Base-by-base conservation (phyloP, 331 rosid genomes). In the Spiraea crenata region DNA sequence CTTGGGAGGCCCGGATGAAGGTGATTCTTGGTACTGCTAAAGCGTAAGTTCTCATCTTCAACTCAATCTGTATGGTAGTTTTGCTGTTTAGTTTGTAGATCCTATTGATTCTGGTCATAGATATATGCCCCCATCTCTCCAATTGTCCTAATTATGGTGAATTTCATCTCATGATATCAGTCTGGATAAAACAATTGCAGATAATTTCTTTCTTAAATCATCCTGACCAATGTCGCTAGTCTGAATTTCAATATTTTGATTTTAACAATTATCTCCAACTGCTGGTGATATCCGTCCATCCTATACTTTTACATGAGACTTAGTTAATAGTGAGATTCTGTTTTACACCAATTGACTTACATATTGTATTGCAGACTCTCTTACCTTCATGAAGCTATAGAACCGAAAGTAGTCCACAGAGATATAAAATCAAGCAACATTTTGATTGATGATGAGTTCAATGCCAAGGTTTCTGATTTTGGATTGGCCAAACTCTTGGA, bases 361-460 rank as follows among this genome's bases (percentile, higher is more conserved):
- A 5, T 63, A 20, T 58, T 72, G 67, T 56, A 71, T 63, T 77
- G 76, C 97, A 93, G 97, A 86, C 96, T 95, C 61, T 90, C 97
- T 62, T 95, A 95, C 79, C 89, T 95, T 55, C 99, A 95, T 66
- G 99, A 95, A 82, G 96, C 96, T 69, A 95, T 91, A 82, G 96
- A 95, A 82, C 99, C 99, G 4, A 95, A 95, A 87, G 99, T 95
- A 68, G 82, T 95, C 78, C 99, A 95, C 72, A 86, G 96, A 73
- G 99, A 95, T 74, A 89, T 95, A 68, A 95, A 91, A 71, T 91
- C 96, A 37, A 95, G 99, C 88, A 95, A 95, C 82, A 95, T 95
- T 77, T 79, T 95, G 86, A 91, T 95, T 60, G 93, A 95, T 76
- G 81, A 77, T 0, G 96, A 87, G 80, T 95, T 89, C 84, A 89